Evolutionary conservation across 148 eudicot species (phyloP).

Genomic region (Gaultheria prostrata): DNA sequence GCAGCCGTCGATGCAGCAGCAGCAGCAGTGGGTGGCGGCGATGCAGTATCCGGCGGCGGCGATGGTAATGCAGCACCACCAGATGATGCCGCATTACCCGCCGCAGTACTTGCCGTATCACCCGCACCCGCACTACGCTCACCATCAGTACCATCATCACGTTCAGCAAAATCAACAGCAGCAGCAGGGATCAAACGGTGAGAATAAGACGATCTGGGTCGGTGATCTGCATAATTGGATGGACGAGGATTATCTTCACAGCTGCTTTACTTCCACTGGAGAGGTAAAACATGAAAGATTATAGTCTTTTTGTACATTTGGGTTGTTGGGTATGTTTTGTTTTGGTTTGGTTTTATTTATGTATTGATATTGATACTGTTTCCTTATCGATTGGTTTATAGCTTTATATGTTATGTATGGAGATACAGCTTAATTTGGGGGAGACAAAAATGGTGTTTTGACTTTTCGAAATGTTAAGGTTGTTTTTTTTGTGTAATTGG

Average conservation of each 20-base stretch:
- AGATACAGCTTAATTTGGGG: neutral
- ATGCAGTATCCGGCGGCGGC: constrained; percentile 86
- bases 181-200: constrained; percentile 46
- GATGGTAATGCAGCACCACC: constrained; percentile 89
- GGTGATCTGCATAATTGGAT: constrained; percentile 94
- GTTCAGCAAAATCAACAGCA: constrained; percentile 25
- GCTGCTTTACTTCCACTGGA: constrained; percentile 72
- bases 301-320: neutral
- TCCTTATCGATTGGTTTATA: neutral
- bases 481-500: neutral
- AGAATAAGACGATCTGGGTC: constrained; percentile 91
- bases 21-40: constrained; percentile 51
- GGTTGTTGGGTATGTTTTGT: neutral
- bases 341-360: neutral
- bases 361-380: neutral
- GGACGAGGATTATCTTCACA: constrained; percentile 88
- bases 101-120: constrained; percentile 71
- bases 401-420: too few species aligned
- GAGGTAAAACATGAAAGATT: constrained; percentile 37
- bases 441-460: neutral
- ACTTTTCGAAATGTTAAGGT: neutral
- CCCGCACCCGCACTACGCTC: constrained; percentile 38
- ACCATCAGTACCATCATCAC: constrained; percentile 28
- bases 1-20: constrained; percentile 50
- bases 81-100: constrained; percentile 71